A percentile compares a stretch with the other conserved stretches of the same genome.
These are phyloP conservation scores for Cyclotella kingstonii DNA, from an alignment of 108 stramenopile species.

Conservation along the genomic window DNA sequence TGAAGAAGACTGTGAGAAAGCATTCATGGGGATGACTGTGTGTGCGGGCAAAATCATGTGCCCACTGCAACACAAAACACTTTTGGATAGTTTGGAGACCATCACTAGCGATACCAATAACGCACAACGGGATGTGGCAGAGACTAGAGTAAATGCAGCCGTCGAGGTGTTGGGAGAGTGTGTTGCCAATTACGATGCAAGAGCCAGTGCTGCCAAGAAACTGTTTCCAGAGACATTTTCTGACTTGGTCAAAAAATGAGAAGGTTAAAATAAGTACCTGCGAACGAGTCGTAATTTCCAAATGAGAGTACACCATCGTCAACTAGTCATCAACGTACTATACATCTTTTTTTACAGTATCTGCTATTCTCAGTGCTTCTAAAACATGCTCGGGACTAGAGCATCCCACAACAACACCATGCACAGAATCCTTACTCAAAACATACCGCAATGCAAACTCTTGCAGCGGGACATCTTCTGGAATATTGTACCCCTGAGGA, in stretches of 20 bases:
- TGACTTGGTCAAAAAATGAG: too few species aligned
- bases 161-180: conserved; percentile 69
- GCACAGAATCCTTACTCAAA: conserved; percentile 36
- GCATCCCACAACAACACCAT: conserved; percentile 41
- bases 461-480: conserved; percentile 61
- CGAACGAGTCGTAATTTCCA: background rate
- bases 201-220: conserved; percentile 51
- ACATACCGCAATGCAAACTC: conserved; percentile 67
- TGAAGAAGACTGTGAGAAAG: conserved; percentile 73
- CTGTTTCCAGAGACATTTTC: conserved; percentile 59
- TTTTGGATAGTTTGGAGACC: conserved; percentile 45
- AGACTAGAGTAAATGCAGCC: conserved; percentile 63
- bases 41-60: conserved; percentile 83
- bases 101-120: conserved; percentile 7
- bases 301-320: too few species aligned
- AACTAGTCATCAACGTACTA: too few species aligned
- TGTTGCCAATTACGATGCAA: conserved; percentile 52
- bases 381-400: conserved; percentile 44
- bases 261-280: background rate
- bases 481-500: conserved; percentile 51
- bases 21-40: conserved; percentile 82
- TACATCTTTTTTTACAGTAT: conserved; percentile 1
- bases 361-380: conserved; percentile 38
- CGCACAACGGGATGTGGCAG: conserved; percentile 40
- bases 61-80: conserved; percentile 71